Conservation (phyloP, 768 basidiomycete species). For the Cyclocybe aegerita region DNA sequence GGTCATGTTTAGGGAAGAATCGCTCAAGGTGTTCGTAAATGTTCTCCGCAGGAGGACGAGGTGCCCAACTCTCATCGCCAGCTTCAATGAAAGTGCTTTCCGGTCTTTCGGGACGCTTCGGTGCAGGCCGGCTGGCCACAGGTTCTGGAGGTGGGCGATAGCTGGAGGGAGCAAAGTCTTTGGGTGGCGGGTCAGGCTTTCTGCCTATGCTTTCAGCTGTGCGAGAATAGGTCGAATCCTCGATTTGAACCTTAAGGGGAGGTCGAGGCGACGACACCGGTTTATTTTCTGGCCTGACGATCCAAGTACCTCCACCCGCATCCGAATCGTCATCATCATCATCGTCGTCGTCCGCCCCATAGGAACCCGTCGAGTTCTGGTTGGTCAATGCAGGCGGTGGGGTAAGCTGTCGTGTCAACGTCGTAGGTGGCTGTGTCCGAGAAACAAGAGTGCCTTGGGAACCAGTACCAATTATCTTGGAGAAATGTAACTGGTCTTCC, state of each 20-base stretch:
- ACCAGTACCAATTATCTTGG: conserved; percentile 16
- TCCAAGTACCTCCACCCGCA: conserved; percentile 37
- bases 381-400: conserved; percentile 13
- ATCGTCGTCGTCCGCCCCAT: conserved; percentile 16
- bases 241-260: conserved; percentile 44
- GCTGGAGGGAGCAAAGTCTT: conserved; percentile 8
- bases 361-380: conserved; percentile 6
- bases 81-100: conserved; percentile 62
- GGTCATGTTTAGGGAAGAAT: conserved; percentile 95
- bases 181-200: conserved; percentile 6
- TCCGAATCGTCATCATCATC: conserved; percentile 48
- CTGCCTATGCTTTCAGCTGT: background rate
- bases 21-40: conserved; percentile 91
- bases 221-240: conserved; percentile 18
- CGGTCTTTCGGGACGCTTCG: conserved; percentile 20
- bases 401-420: conserved; percentile 5
- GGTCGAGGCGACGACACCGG: conserved; percentile 34
- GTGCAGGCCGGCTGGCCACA: background rate
- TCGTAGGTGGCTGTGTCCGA: background rate
- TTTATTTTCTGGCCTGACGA: conserved; percentile 23
- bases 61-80: conserved; percentile 78
- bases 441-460: conserved; percentile 6
- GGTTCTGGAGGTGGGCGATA: conserved; percentile 5
- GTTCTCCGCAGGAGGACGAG: conserved; percentile 88
- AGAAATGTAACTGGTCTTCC: conserved; percentile 19